phyloP scores from a whole-genome alignment of 345 rosid genomes.

The Eucalyptus viminalis region DNA sequence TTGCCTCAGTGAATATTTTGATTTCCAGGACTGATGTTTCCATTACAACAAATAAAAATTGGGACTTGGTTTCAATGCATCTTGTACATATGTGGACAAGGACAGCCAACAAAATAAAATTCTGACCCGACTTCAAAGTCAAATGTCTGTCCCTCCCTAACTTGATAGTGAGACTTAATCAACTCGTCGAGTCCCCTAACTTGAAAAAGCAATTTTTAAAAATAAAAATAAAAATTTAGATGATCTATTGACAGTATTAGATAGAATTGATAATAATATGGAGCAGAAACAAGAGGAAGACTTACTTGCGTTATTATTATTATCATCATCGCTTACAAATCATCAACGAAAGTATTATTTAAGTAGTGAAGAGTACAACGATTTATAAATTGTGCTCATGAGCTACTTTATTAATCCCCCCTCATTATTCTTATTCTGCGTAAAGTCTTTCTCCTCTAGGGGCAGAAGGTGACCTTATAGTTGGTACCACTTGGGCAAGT shows the following conservation, averaged over 20 bases:
- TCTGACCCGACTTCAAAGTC: background rate
- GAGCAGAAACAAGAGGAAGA: background rate
- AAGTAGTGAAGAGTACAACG: background rate
- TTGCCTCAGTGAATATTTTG: background rate
- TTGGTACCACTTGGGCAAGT: conserved; percentile 19
- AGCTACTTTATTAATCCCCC: background rate
- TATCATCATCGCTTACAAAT: accelerated
- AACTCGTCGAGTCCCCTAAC: accelerated
- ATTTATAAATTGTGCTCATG: background rate
- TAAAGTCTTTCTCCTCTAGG: background rate
- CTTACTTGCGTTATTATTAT: background rate
- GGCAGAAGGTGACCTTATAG: conserved; percentile 19
- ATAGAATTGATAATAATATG: background rate
- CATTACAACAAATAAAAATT: background rate
- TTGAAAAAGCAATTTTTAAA: background rate
- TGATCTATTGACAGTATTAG: background rate
- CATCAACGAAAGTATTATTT: background rate
- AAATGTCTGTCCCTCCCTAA: too few relatives aligned
- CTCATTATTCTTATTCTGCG: background rate
- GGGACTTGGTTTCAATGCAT: background rate
- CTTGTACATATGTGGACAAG: too few relatives aligned
- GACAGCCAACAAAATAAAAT: too few relatives aligned
- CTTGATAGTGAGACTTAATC: background rate
- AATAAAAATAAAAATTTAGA: background rate
- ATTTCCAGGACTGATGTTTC: background rate